Evolutionary conservation across 768 basidiomycete species (phyloP), one percentile per base, ranked within the genome.

Genomic region (Rhizopogon salebrosus): DNA sequence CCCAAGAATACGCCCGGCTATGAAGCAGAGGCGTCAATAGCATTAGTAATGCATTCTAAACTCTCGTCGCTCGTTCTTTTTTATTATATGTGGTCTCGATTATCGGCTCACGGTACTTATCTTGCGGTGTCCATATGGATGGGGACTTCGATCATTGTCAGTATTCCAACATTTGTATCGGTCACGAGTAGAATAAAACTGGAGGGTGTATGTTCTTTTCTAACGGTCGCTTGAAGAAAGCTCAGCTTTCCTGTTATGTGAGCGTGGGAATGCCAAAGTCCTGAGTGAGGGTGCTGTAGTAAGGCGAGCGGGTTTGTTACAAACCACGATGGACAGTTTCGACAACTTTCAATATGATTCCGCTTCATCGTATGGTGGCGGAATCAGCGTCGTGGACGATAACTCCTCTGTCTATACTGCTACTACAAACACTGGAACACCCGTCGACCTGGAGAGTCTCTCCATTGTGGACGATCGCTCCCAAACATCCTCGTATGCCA

Each of bases 341-440:
- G 88, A 90, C 68, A 90, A 90, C 63, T 90, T 89, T 60, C 88
- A 90, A 66, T 89, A 87, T 61, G 88, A 91, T 60, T 85, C 87
- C 18, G 83, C 87, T 24, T 91, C 89, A 5, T 85, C 89, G 0
- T 91, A 91, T 60, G 89, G 88, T 51, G 77, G 76, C 41, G 73
- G 77, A 6, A 77, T 85, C 48, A 77, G 86, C 57, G 74, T 87
- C 37, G 80, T 89, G 29, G 89, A 91, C 65, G 89, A 91, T 61
- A 90, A 75, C 41, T 89, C 88, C 0, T 90, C 89, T 2, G 81
- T 89, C 38, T 90, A 90, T 64, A 89, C 89, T 7, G 80, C 80
- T 45, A 87, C 78, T 37, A 89, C 88, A 3, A 79, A 74, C 57
- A 74, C 70, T 49, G 80, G 80, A 27, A 78, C 75, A 36, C 68